Evolutionary conservation across 1,284 basidiomycete genomes (phyloP).

Genomic region (Baeospora myosura): DNA sequence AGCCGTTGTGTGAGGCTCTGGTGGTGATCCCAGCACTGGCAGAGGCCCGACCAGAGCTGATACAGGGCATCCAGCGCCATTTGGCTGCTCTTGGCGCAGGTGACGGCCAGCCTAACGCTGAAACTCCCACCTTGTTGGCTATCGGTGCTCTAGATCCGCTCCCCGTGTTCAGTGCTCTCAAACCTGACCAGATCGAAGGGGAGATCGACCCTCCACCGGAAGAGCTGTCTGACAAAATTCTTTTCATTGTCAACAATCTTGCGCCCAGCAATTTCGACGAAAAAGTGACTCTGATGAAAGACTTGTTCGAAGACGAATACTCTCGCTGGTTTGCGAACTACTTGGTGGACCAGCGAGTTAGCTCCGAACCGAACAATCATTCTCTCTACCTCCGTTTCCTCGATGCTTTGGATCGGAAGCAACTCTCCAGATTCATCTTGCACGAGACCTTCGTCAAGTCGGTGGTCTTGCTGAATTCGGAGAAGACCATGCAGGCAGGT

Average conservation of each 20-base stretch:
- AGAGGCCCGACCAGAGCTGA: slow-evolving; percentile 85
- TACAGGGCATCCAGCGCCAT: slow-evolving; percentile 65
- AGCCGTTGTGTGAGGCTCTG: slow-evolving; percentile 86
- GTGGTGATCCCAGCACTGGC: slow-evolving; percentile 83
- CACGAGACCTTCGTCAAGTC: slow-evolving; percentile 93
- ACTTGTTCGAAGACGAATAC: slow-evolving; percentile 74
- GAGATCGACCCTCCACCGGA: slow-evolving; percentile 73
- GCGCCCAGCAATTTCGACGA: slow-evolving; percentile 89
- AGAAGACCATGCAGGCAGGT: slow-evolving; percentile 80
- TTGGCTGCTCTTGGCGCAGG: slow-evolving; percentile 47
- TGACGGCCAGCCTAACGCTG: slow-evolving; percentile 26
- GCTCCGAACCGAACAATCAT: slow-evolving; percentile 97
- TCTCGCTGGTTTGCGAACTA: slow-evolving; percentile 98
- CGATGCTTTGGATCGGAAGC: slow-evolving; percentile 67
- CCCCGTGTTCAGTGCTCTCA: slow-evolving; percentile 68
- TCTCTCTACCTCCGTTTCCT: slow-evolving; percentile 91
- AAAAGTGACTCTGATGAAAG: slow-evolving; percentile 80
- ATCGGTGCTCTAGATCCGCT: slow-evolving; percentile 34
- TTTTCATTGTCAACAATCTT: slow-evolving; percentile 98
- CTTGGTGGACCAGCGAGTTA: slow-evolving; percentile 92
- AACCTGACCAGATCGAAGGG: slow-evolving; percentile 54
- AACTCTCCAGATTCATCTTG: slow-evolving; percentile 71
- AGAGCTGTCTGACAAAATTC: slow-evolving; percentile 86
- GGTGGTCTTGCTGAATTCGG: slow-evolving; percentile 81
- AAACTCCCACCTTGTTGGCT: slow-evolving; percentile 29